Percentiles rank a stretch among this genome's conserved stretches.
Evolutionary conservation across 441 rosid species (phyloP).

Genomic region (Gossypium davidsonii): DNA sequence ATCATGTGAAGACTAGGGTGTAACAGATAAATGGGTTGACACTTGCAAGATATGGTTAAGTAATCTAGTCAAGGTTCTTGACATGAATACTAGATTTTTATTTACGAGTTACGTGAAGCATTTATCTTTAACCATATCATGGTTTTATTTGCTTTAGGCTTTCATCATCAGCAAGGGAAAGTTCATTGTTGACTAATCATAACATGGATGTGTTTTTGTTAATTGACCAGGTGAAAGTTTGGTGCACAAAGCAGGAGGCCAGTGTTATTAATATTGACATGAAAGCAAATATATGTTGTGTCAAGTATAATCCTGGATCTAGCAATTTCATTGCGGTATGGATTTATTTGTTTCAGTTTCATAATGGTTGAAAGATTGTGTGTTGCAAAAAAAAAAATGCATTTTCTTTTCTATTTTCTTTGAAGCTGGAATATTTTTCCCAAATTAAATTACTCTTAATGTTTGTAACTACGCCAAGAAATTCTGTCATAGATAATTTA

Average conservation of each 20-base stretch:
- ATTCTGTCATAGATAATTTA: neutral
- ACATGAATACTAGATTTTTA: neutral
- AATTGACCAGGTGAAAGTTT: slow-evolving; percentile 81
- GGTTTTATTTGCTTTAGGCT: slow-evolving; percentile 1
- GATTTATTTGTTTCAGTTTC: neutral
- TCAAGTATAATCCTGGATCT: slow-evolving; percentile 97
- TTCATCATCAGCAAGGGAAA: neutral
- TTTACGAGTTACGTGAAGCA: neutral
- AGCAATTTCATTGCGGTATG: slow-evolving; percentile 90
- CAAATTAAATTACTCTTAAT: neutral
- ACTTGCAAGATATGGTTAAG: neutral
- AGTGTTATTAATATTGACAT: slow-evolving; percentile 91
- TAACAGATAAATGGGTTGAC: neutral
- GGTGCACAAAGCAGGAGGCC: slow-evolving; percentile 97
- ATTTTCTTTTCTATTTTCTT: neutral
- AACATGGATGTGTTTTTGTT: slow-evolving; percentile 13
- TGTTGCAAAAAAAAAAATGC: neutral
- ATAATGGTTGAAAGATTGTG: neutral
- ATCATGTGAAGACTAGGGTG: neutral
- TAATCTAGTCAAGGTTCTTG: slow-evolving; percentile 2
- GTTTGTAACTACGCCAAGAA: neutral
- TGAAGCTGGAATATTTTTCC: neutral
- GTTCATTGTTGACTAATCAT: neutral
- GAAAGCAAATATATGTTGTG: slow-evolving; percentile 98
- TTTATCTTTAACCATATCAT: slow-evolving; percentile 2